Evolutionary conservation across 768 basidiomycete species (phyloP).

Genomic region (Exidia glandulosa): DNA sequence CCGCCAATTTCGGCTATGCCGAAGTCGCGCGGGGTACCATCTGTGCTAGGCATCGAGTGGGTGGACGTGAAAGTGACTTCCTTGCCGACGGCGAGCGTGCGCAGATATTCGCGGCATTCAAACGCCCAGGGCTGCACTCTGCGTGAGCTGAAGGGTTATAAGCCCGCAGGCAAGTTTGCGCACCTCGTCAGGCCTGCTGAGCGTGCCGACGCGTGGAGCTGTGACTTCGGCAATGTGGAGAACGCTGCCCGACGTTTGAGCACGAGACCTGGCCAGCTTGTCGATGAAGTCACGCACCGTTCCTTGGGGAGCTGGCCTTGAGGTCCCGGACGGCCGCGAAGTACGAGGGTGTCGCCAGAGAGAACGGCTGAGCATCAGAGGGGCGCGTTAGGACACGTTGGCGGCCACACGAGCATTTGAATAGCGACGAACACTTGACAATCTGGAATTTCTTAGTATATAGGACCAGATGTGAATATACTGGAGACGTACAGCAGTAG

Average conservation of each 20-base stretch:
- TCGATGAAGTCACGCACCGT: conserved; percentile 36
- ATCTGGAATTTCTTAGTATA: too few species aligned
- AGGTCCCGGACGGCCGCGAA: conserved; percentile 64
- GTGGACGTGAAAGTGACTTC: conserved; percentile 75
- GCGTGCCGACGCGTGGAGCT: conserved; percentile 76
- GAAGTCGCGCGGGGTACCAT: conserved; percentile 69
- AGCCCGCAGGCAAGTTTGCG: conserved; percentile 5
- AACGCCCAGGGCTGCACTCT: conserved; percentile 70
- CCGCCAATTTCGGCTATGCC: conserved; percentile 66
- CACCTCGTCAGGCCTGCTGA: conserved; percentile 83
- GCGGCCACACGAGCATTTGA: neutral
- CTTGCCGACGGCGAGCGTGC: conserved; percentile 79
- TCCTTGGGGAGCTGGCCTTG: conserved; percentile 88
- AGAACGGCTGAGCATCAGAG: conserved; percentile 50
- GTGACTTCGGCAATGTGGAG: conserved; percentile 82
- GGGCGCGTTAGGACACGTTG: neutral
- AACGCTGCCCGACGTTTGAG: conserved; percentile 40
- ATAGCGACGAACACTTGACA: neutral
- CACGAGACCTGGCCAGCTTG: conserved; percentile 1
- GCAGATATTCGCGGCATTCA: conserved; percentile 86
- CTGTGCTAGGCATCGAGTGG: conserved; percentile 63
- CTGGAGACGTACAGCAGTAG: neutral
- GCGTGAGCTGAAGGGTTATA: conserved; percentile 2
- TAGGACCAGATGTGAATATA: too few species aligned
- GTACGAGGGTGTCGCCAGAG: conserved; percentile 81